A percentile compares a stretch with the other conserved stretches of the same genome.
These are phyloP conservation scores for Aquilaria sinensis DNA, from an alignment of 345 rosid genomes.

Conservation along the genomic window DNA sequence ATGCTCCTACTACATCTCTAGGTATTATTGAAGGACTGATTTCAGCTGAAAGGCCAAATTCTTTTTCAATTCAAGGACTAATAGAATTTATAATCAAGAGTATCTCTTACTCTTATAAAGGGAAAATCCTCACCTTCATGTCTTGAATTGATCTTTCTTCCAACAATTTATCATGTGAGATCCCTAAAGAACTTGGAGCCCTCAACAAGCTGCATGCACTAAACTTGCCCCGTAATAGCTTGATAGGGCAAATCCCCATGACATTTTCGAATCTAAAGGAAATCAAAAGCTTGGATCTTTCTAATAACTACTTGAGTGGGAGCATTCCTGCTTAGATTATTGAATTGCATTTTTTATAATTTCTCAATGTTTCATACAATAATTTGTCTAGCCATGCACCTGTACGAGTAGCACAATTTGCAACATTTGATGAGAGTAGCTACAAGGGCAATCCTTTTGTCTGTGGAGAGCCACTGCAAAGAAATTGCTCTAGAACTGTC, in stretches of 20 bases:
- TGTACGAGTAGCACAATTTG: slow-evolving; percentile 1
- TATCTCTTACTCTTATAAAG: slow-evolving; percentile 5
- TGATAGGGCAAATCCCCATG: slow-evolving; percentile 12
- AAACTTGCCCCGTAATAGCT: slow-evolving; percentile 27
- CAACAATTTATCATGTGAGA: not conserved
- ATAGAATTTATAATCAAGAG: slow-evolving; percentile 10
- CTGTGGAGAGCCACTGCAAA: too few species aligned
- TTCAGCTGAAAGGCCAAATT: too few species aligned
- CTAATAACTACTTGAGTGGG: slow-evolving; percentile 18
- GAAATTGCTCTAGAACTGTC: too few species aligned
- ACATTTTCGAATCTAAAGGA: not conserved
- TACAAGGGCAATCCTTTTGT: too few species aligned
- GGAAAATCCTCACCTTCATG: not conserved
- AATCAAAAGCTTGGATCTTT: slow-evolving; percentile 31
- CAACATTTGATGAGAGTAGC: slow-evolving; percentile 3
- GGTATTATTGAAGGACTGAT: too few species aligned
- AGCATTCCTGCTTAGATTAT: slow-evolving; percentile 15
- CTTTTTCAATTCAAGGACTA: not conserved
- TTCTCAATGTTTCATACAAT: slow-evolving; percentile 30
- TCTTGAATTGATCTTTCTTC: not conserved
- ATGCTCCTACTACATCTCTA: too few species aligned
- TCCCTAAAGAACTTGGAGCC: slow-evolving; percentile 15
- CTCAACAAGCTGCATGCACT: slow-evolving; percentile 3
- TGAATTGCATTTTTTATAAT: not conserved
- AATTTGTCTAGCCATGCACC: slow-evolving; percentile 26